These are phyloP conservation scores for Mycoemilia scoparia DNA, from an alignment of 192 early-diverging fungal genomes.

Conservation along the genomic window DNA sequence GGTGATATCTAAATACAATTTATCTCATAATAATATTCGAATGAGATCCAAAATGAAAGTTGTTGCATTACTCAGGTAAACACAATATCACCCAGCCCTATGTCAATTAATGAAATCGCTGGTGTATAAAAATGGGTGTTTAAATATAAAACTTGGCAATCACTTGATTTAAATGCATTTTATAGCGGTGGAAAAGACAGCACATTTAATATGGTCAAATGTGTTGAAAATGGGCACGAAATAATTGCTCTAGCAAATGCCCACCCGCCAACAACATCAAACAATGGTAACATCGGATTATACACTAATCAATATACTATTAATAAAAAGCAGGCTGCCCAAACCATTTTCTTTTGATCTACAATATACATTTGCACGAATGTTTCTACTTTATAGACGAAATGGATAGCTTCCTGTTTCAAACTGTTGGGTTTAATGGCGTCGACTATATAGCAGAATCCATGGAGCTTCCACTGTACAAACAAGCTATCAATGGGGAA, in stretches of 20 bases:
- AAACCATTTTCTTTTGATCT: not conserved
- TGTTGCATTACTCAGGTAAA: constrained; percentile 17
- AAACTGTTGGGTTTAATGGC: constrained; percentile 89
- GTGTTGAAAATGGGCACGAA: constrained; percentile 80
- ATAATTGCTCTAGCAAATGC: constrained; percentile 87
- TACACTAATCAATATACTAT: no score
- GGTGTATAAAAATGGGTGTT: not conserved
- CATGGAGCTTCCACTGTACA: constrained; percentile 70
- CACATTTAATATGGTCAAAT: constrained; percentile 89
- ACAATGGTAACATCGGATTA: no score
- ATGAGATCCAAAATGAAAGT: constrained; percentile 12
- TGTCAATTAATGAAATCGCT: not conserved
- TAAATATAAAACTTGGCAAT: not conserved
- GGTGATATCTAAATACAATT: no score
- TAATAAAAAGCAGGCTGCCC: no score
- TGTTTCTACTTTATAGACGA: no score
- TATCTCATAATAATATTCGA: no score
- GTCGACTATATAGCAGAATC: constrained; percentile 68
- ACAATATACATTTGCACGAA: not conserved
- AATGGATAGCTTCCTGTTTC: constrained; percentile 89
- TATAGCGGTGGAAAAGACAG: constrained; percentile 92
- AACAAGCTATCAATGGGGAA: constrained; percentile 47
- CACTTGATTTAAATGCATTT: not conserved
- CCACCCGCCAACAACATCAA: constrained; percentile 41
- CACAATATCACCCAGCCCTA: not conserved